Percentiles rank a stretch among this genome's conserved stretches.
phyloP scores from a whole-genome alignment of 129 eudicot species.

The Saussurea involucrata region DNA sequence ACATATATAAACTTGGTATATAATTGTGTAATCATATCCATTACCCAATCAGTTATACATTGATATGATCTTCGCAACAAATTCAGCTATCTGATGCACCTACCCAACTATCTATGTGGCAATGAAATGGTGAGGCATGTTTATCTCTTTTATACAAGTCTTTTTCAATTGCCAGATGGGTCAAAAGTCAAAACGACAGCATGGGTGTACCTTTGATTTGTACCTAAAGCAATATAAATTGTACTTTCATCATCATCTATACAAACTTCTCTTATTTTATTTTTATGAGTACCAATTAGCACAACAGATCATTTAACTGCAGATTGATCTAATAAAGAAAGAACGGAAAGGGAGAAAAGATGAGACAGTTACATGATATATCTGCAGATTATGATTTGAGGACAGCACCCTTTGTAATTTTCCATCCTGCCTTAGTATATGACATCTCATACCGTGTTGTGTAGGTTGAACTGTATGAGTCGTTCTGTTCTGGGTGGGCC shows the following conservation, averaged over 20 bases:
- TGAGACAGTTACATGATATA: slow-evolving; percentile 4
- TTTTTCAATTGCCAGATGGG: background rate
- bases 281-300: background rate
- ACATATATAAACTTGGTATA: background rate
- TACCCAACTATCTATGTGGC: background rate
- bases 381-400: slow-evolving; percentile 53
- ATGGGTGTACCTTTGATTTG: slow-evolving; percentile 7
- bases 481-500: slow-evolving; percentile 63
- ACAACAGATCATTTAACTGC: slow-evolving; percentile 8
- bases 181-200: background rate
- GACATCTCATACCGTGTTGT: slow-evolving; percentile 90
- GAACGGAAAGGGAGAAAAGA: background rate
- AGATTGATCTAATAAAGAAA: slow-evolving; percentile 8
- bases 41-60: background rate
- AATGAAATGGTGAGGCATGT: background rate
- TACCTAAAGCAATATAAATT: background rate
- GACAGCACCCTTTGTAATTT: slow-evolving; percentile 90
- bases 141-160: background rate
- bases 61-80: background rate
- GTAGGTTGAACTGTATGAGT: slow-evolving; percentile 76
- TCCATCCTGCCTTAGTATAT: slow-evolving; percentile 61
- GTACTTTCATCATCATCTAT: slow-evolving; percentile 10
- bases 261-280: slow-evolving; percentile 14
- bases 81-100: slow-evolving; percentile 1
- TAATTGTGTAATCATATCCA: background rate